Base-by-base conservation (phyloP, 352 stramenopile species). In the Phytophthora kernoviae region DNA sequence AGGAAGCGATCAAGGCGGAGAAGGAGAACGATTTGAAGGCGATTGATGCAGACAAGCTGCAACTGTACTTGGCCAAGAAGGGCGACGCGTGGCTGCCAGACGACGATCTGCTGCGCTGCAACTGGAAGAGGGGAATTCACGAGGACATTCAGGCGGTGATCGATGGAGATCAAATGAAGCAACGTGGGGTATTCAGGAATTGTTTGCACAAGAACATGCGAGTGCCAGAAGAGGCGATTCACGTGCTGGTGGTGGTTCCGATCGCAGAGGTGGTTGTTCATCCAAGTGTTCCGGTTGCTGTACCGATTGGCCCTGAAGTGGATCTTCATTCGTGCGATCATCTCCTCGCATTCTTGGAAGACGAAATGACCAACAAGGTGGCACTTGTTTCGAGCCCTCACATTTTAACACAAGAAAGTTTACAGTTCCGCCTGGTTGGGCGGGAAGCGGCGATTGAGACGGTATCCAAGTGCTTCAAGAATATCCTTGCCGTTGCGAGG, bases 171-270 rank as follows among this genome's bases (percentile, higher is more conserved):
- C n/a, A n/a, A n/a, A n/a, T n/a, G n/a, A n/a, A n/a, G n/a, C n/a
- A n/a, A n/a, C n/a, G n/a, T n/a, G n/a, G n/a, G n/a, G n/a, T n/a
- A n/a, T n/a, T n/a, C n/a, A n/a, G n/a, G n/a, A n/a, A n/a, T n/a
- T n/a, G n/a, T n/a, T n/a, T n/a, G n/a, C n/a, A n/a, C n/a, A n/a
- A n/a, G n/a, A n/a, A n/a, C n/a, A n/a, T n/a, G n/a, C n/a, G n/a
- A n/a, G n/a, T n/a, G n/a, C n/a, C n/a, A n/a, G n/a, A 43, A 43
- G 36, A 43, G 17, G 36, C 9, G 39, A 44, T 44, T 44, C 39
- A 67, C 36, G 58, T 67, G 50, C 34, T 67, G 58, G 58, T 62
- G 43, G 58, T 56, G 22, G 18, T 66, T 45, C 58, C n/a, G n/a
- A n/a, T n/a, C n/a, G n/a, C 48, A 43, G 47, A 55, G 39, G 44